These are phyloP conservation scores for Alnus glutinosa DNA, from an alignment of 306 rosid genomes.

Conservation along the genomic window DNA sequence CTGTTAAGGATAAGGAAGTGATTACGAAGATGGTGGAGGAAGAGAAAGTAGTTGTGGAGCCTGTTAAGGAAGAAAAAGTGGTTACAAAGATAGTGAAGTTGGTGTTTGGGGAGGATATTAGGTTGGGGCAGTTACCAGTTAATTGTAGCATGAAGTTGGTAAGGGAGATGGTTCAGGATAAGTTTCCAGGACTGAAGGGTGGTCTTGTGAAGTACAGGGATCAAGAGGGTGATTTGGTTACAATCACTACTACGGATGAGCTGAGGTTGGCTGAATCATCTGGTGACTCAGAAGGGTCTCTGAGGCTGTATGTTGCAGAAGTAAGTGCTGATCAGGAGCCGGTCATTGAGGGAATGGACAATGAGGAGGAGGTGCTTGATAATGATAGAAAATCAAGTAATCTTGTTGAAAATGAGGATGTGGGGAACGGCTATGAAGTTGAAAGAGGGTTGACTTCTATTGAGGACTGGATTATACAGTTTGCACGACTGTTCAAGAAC, in stretches of 20 bases:
- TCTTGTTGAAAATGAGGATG: constrained; percentile 42
- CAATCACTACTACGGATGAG: constrained; percentile 69
- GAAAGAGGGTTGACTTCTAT: constrained; percentile 36
- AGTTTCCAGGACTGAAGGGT: constrained; percentile 75
- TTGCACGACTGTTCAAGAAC: constrained; percentile 92
- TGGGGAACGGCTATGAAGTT: constrained; percentile 33
- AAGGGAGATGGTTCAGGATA: constrained; percentile 63
- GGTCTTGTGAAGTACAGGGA: constrained; percentile 81
- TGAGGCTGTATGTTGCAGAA: constrained; percentile 60
- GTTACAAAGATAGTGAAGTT: constrained; percentile 76
- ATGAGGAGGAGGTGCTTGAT: constrained; percentile 27
- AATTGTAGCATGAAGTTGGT: constrained; percentile 69
- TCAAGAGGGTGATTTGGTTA: constrained; percentile 90
- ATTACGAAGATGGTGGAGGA: constrained; percentile 36
- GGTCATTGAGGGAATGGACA: constrained; percentile 48
- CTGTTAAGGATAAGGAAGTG: constrained; percentile 43
- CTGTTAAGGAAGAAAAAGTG: constrained; percentile 41
- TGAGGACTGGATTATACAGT: constrained; percentile 94
- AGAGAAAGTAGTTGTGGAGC: constrained; percentile 34
- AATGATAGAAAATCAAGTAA: constrained; percentile 21
- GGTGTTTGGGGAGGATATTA: constrained; percentile 88
- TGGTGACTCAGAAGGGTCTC: constrained; percentile 49
- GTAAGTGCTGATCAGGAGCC: constrained; percentile 67
- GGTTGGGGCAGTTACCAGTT: constrained; percentile 72
- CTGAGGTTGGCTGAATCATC: constrained; percentile 69